Base-by-base conservation (phyloP, 2,329 filamentous ascomycete species). In the Fusarium verticillioides region DNA sequence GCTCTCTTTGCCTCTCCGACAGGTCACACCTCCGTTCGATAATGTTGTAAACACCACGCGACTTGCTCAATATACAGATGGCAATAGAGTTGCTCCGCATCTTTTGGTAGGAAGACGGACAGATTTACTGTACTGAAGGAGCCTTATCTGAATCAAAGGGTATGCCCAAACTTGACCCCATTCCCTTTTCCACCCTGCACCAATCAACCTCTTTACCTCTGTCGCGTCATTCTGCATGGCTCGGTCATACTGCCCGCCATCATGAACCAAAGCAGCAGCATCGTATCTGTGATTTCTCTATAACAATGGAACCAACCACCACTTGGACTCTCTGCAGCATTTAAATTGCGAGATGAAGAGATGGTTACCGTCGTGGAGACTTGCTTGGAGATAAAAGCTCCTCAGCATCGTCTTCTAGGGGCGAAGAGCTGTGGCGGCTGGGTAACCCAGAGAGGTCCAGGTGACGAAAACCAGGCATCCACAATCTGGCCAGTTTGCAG, bases 31-130 rank as follows among this genome's bases (percentile, higher is more conserved):
- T 70, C 66, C 77, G 69, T 66, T 67, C 70, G 78, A 79, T 74
- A 70, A 80, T 79, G 66, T 72, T 80, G 80, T 82, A 82, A 82
- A 81, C 78, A 76, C 74, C 79, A 63, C 69, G 75, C 72, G 65
- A 77, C 61, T 71, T 68, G 72, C 69, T 66, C 67, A 70, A 74
- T 76, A 66, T 66, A 76, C 77, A 77, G 70, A 77, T 78, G 73
- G 72, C 72, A 77, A 77, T 66, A 78, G 62, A 56, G 62, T 62
- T 63, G 65, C 60, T 66, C 63, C 66, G 50, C 65, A 66, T 47
- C 52, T 64, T 63, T 61, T 70, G 74, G 75, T 72, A 78, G 75
- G 72, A 78, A 77, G 59, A 75, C 78, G 71, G 72, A 75, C 74
- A 73, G 70, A 77, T 21, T 47, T 46, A 47, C 43, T 18, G 63